phyloP scores from a whole-genome alignment of 306 rosid genomes.

The Carpinus viminea region DNA sequence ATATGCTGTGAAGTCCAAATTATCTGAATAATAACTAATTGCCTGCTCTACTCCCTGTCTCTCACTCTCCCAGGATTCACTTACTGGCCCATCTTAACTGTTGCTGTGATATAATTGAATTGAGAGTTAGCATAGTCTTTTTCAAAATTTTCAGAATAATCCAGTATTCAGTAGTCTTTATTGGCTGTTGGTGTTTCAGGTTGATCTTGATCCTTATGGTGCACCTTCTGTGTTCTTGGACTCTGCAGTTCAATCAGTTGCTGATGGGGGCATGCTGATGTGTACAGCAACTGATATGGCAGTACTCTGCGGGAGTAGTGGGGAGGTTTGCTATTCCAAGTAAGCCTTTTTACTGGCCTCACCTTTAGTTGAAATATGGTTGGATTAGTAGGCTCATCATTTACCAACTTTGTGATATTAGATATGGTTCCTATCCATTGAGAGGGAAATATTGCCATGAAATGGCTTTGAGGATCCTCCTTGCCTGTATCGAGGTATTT shows the following conservation, averaged over 20 bases:
- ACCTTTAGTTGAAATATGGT: slow-evolving; percentile 11
- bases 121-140: background rate
- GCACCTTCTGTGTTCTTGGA: slow-evolving; percentile 94
- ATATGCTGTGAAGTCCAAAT: background rate
- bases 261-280: slow-evolving; percentile 95
- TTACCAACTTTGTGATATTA: slow-evolving; percentile 39
- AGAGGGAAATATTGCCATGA: slow-evolving; percentile 96
- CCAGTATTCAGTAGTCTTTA: slow-evolving; percentile 15
- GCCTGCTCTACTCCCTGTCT: background rate
- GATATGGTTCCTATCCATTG: slow-evolving; percentile 93
- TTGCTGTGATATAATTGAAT: background rate
- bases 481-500: slow-evolving; percentile 91
- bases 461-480: slow-evolving; percentile 97
- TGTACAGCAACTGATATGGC: slow-evolving; percentile 99
- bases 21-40: background rate
- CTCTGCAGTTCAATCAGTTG: slow-evolving; percentile 95
- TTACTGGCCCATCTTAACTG: background rate
- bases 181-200: slow-evolving; percentile 53
- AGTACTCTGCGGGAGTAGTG: slow-evolving; percentile 92
- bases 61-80: background rate
- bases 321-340: slow-evolving; percentile 99
- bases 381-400: slow-evolving; percentile 16
- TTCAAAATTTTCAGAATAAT: slow-evolving; percentile 1
- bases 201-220: slow-evolving; percentile 99
- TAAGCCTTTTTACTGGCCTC: slow-evolving; percentile 45